Conservation (phyloP, 2,329 filamentous ascomycete species). For the Colletotrichum tabaci region DNA sequence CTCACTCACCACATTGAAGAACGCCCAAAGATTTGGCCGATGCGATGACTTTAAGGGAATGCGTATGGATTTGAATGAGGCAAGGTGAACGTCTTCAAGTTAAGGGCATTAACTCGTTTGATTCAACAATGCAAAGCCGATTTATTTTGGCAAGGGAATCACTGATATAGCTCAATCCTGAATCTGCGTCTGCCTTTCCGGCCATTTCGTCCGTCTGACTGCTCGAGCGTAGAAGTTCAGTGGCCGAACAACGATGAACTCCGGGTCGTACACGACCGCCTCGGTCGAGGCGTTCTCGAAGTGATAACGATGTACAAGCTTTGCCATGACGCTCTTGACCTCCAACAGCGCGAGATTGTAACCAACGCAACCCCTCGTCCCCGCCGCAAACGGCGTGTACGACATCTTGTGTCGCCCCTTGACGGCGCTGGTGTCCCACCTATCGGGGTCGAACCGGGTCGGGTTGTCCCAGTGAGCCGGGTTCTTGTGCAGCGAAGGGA, state of each 20-base stretch:
- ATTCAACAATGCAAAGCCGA: too few relatives aligned
- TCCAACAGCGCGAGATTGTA: slow-evolving; percentile 25
- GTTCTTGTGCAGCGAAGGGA: slow-evolving; percentile 27
- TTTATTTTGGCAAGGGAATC: too few relatives aligned
- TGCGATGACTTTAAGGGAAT: not conserved
- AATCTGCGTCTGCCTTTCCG: not conserved
- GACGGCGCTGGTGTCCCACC: slow-evolving; percentile 19
- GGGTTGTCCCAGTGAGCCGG: slow-evolving; percentile 22
- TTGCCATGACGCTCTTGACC: slow-evolving; percentile 25
- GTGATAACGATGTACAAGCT: slow-evolving; percentile 35
- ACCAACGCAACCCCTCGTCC: slow-evolving; percentile 19
- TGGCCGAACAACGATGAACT: slow-evolving; percentile 44
- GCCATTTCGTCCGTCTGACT: slow-evolving; percentile 16
- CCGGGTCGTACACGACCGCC: slow-evolving; percentile 43
- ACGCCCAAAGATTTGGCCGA: not conserved
- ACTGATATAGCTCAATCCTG: not conserved
- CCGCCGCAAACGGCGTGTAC: slow-evolving; percentile 26
- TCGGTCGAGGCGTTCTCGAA: slow-evolving; percentile 43
- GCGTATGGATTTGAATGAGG: not conserved
- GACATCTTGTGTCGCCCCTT: slow-evolving; percentile 21
- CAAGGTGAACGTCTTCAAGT: not conserved
- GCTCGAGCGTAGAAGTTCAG: slow-evolving; percentile 45
- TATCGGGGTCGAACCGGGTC: slow-evolving; percentile 16
- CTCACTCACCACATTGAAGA: not conserved
- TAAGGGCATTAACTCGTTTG: not conserved